Evolutionary conservation across 352 stramenopile genomes (phyloP).

Genomic region (Lagenidium giganteum): DNA sequence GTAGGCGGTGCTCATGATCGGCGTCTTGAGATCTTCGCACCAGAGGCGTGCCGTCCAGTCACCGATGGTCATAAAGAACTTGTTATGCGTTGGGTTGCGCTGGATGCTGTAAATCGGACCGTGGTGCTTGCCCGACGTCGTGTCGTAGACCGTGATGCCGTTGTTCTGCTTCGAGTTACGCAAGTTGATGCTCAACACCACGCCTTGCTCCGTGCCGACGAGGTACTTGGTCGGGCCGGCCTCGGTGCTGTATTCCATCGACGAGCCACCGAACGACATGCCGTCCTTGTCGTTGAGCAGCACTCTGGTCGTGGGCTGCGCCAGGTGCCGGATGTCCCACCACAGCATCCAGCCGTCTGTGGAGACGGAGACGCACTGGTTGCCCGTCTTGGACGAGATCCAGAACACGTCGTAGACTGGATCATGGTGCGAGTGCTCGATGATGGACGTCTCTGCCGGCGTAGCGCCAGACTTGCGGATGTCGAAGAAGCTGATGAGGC

Average conservation of each 20-base stretch:
- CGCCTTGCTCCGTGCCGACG: conserved; percentile 95
- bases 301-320: conserved; percentile 77
- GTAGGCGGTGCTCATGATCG: conserved; percentile 97
- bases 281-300: conserved; percentile 75
- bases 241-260: conserved; percentile 97
- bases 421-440: conserved; percentile 97
- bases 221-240: conserved; percentile 97
- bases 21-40: conserved; percentile 96
- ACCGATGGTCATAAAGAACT: conserved; percentile 97
- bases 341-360: conserved; percentile 93
- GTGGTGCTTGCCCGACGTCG: conserved; percentile 92
- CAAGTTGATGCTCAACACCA: conserved; percentile 93
- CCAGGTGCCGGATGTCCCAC: conserved; percentile 88
- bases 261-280: conserved; percentile 89
- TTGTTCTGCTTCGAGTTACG: conserved; percentile 97
- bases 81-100: conserved; percentile 96
- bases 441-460: conserved; percentile 90
- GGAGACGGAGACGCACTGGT: conserved; percentile 95
- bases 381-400: conserved; percentile 95
- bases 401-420: conserved; percentile 97
- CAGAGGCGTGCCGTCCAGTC: conserved; percentile 96
- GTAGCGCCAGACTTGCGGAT: conserved; percentile 88
- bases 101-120: conserved; percentile 95
- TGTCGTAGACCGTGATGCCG: conserved; percentile 95
- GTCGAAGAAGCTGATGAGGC: conserved; percentile 96